Evolutionary conservation across 192 early-diverging fungal species (phyloP), one percentile per base, ranked within the genome.

Genomic region (Entomortierella lignicola): DNA sequence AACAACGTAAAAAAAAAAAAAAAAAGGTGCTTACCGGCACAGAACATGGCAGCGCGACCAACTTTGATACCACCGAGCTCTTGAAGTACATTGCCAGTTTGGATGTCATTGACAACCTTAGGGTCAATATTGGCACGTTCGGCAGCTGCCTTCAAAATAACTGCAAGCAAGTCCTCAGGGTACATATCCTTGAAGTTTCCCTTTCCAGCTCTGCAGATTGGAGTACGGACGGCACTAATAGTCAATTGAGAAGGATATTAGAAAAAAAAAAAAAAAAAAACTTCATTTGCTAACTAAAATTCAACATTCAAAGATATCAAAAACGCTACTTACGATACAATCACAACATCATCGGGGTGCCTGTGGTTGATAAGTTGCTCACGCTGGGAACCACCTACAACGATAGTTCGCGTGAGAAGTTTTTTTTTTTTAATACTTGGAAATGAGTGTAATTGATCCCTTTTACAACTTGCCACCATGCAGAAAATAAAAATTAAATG

Each of bases 141-240:
- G 17, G 93, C 79, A 6, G 92, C 79, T 31, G 89, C 93, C 79
- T 92, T 93, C 74, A 98, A 87, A 8, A 92, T 88, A 31, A 82
- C 85, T 51, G 93, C 69, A 18, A 72, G 54, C 29, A 69, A 67
- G 62, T 81, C 84, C 63, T 87, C 86, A 44, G 92, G 90, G 20
- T 93, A 90, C 54, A 94, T 93, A 71, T 97, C 96, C 82, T 92
- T 94, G 92, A 98, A 96, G 21, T 85, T 91, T 60, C 97, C 97
- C 86, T 94, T 95, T 75, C 93, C 91, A 20, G 92, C 95, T 65
- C 94, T 92, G 71, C 92, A 93, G 51, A 97, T 93, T 30, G 96
- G 89, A 12, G 95, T 94, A 66, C 96, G 94, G 66, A 94, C 85
- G 26, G 97, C 97, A 12, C 74, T 77, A 55, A 10, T 37, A 37